phyloP scores from a whole-genome alignment of 202 grass and related monocot genomes.

The Setaria italica region DNA sequence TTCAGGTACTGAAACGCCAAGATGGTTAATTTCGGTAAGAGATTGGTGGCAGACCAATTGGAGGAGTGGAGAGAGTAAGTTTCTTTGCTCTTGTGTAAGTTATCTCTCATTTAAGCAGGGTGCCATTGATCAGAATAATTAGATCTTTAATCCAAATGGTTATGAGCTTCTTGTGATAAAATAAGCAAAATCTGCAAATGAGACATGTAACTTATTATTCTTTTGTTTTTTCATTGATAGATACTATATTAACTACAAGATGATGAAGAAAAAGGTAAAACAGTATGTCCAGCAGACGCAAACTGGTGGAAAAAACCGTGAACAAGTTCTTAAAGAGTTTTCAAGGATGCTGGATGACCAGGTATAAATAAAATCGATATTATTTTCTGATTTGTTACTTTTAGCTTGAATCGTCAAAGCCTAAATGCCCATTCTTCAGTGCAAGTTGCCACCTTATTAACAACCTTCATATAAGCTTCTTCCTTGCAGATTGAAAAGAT shows the following conservation, averaged over 20 bases:
- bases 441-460: neutral
- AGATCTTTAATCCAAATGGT: neutral
- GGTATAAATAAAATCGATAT: slow-evolving; percentile 54
- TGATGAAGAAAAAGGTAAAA: slow-evolving; percentile 99
- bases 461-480: slow-evolving; percentile 12
- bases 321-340: slow-evolving; percentile 89
- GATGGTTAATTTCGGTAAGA: slow-evolving; percentile 98
- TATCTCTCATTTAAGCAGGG: slow-evolving; percentile 19
- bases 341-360: slow-evolving; percentile 87
- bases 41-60: slow-evolving; percentile 67
- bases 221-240: slow-evolving; percentile 47
- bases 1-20: slow-evolving; percentile 50
- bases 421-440: neutral
- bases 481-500: slow-evolving; percentile 83
- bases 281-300: slow-evolving; percentile 85
- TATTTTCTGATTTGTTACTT: slow-evolving; percentile 11
- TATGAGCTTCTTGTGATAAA: neutral
- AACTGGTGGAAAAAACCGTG: slow-evolving; percentile 58
- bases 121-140: slow-evolving; percentile 22
- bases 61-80: slow-evolving; percentile 89
- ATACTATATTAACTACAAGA: slow-evolving; percentile 97
- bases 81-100: slow-evolving; percentile 14
- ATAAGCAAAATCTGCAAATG: neutral
- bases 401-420: neutral
- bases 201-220: neutral